A percentile compares a stretch with the other conserved stretches of the same genome.
These are phyloP conservation scores for Filobasidium wieringae DNA, from an alignment of 768 basidiomycete species.

Conservation along the genomic window DNA sequence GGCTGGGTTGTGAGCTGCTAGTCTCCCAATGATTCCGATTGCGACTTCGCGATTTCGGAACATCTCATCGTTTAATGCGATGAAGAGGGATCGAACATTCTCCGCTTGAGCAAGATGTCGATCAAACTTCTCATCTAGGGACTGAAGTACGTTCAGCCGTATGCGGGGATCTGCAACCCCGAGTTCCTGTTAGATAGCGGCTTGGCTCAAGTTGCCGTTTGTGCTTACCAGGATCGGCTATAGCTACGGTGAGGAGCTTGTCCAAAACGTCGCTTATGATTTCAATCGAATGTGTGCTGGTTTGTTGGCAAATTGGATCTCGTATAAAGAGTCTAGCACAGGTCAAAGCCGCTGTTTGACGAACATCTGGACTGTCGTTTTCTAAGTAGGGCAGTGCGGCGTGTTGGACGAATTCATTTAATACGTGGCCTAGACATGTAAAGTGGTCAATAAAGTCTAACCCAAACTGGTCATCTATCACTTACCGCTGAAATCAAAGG, in stretches of 20 bases:
- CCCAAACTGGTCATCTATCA: constrained; percentile 6
- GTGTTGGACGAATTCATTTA: constrained; percentile 89
- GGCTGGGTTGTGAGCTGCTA: constrained; percentile 90
- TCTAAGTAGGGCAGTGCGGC: constrained; percentile 89
- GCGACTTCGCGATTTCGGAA: constrained; percentile 89
- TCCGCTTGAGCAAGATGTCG: constrained; percentile 95
- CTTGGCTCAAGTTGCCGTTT: neutral
- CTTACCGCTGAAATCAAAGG: constrained; percentile 86
- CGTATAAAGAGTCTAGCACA: constrained; percentile 84
- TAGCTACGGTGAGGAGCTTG: constrained; percentile 85
- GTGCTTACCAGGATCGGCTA: constrained; percentile 77
- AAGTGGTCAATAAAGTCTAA: neutral
- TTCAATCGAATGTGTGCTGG: constrained; percentile 89
- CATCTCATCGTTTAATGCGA: constrained; percentile 91
- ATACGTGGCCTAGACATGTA: constrained; percentile 57
- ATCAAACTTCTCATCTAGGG: constrained; percentile 86
- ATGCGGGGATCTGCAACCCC: constrained; percentile 57
- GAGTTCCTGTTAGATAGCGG: neutral
- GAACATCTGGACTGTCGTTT: constrained; percentile 75
- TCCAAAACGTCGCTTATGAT: constrained; percentile 97
- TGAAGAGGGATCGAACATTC: constrained; percentile 92
- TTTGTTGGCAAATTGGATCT: constrained; percentile 91
- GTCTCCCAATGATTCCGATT: constrained; percentile 76
- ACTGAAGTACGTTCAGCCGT: constrained; percentile 69
- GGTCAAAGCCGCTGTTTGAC: constrained; percentile 78